phyloP scores from a whole-genome alignment of 441 rosid genomes.

The Sinapis alba region DNA sequence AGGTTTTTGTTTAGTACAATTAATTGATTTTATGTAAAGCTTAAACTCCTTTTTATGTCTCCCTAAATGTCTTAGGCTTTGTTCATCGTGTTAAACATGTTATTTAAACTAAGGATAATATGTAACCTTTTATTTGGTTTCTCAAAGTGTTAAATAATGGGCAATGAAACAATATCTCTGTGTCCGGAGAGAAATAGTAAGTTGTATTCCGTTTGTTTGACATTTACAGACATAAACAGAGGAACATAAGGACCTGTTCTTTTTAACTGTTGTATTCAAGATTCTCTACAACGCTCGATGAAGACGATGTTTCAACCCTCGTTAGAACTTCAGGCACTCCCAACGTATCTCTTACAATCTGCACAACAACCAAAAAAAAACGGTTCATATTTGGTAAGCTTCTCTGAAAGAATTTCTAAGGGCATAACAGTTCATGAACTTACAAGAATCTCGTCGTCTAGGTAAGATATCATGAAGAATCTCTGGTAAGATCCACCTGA shows the following conservation, averaged over 20 bases:
- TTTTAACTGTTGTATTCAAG: slow-evolving; percentile 71
- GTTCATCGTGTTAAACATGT: not conserved
- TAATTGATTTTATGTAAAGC: not conserved
- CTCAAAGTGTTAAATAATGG: not conserved
- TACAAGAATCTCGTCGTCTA: slow-evolving; percentile 74
- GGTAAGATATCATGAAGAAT: slow-evolving; percentile 88
- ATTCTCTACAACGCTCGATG: slow-evolving; percentile 47
- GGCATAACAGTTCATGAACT: not conserved
- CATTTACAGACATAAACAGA: slow-evolving; percentile 22
- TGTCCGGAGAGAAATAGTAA: not conserved
- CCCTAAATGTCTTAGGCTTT: not conserved
- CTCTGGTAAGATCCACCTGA: slow-evolving; percentile 82
- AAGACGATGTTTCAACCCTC: slow-evolving; percentile 59
- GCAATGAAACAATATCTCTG: not conserved
- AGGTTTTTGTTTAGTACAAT: slow-evolving; percentile 15
- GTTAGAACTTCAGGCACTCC: slow-evolving; percentile 91
- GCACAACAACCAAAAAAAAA: slow-evolving; percentile 28
- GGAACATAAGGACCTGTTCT: not conserved
- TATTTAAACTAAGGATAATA: not conserved
- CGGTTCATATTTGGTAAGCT: not conserved
- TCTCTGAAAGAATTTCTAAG: not conserved
- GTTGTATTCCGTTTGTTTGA: not conserved
- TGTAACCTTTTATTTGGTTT: not conserved
- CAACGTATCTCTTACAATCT: slow-evolving; percentile 73
- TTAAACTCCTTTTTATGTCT: not conserved